phyloP scores from a whole-genome alignment of 176 grass and related monocot species.

The Carex myosuroides region DNA sequence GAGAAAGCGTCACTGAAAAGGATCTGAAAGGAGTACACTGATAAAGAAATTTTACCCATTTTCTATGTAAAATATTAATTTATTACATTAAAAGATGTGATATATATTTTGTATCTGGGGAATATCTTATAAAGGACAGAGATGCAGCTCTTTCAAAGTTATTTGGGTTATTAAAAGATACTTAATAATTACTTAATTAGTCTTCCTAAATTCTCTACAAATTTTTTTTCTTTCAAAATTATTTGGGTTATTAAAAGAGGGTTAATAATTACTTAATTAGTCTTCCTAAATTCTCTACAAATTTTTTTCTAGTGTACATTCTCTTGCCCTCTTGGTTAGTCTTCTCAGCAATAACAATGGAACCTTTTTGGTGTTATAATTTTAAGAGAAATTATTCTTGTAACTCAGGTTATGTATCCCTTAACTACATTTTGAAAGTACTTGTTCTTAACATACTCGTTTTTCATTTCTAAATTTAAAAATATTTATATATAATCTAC shows the following conservation, averaged over 20 bases:
- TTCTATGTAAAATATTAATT: background rate
- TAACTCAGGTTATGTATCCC: too few relatives aligned
- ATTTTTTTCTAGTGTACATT: background rate
- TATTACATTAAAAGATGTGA: slow-evolving; percentile 13
- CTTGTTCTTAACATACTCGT: too few relatives aligned
- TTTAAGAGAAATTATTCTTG: too few relatives aligned
- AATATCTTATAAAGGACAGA: background rate
- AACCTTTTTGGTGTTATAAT: background rate
- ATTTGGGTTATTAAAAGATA: background rate
- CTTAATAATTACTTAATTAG: background rate
- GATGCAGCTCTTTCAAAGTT: background rate
- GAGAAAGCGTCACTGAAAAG: background rate
- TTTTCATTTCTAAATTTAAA: too few relatives aligned
- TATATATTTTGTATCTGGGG: background rate
- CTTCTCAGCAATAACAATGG: background rate
- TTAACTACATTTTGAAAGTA: too few relatives aligned
- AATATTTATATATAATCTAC: too few relatives aligned
- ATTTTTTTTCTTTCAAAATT: background rate
- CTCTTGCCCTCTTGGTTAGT: too few relatives aligned
- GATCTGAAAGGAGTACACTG: background rate
- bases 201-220: background rate
- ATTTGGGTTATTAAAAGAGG: background rate
- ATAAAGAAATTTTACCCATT: background rate
- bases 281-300: background rate
- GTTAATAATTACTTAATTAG: background rate